Conservation (phyloP, 2,329 filamentous ascomycete species). For the Blastomyces gilchristii region DNA sequence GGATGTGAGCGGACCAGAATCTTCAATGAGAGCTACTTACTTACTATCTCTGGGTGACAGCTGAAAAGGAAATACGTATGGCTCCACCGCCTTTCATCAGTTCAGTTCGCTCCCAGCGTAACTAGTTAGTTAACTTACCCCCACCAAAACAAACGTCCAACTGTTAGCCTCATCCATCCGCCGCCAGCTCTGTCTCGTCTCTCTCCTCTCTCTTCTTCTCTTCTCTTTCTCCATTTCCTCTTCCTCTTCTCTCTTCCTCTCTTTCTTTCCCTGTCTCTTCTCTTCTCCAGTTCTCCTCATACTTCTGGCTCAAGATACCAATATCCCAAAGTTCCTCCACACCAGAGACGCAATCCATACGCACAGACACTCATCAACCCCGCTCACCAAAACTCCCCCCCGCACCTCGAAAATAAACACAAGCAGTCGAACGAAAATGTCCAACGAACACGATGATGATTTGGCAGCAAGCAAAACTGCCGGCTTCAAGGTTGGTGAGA, state of each 20-base stretch:
- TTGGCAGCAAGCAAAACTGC: slow-evolving; percentile 77
- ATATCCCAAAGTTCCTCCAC: too few species aligned
- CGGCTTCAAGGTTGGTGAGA: slow-evolving; percentile 97
- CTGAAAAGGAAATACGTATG: too few species aligned
- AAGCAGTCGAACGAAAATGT: slow-evolving; percentile 42
- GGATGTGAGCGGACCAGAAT: too few species aligned
- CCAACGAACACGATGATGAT: slow-evolving; percentile 65
- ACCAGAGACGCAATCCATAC: too few species aligned
- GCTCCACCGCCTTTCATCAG: too few species aligned
- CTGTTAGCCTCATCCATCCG: neutral
- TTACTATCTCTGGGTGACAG: too few species aligned
- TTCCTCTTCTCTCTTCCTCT: slow-evolving; percentile 9
- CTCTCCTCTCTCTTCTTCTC: neutral
- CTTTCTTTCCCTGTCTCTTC: too few species aligned
- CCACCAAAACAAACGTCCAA: neutral
- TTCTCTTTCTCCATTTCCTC: neutral
- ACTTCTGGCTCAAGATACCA: too few species aligned
- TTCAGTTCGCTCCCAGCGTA: too few species aligned
- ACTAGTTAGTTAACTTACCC: too few species aligned
- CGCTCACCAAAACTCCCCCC: neutral
- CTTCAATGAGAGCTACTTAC: too few species aligned
- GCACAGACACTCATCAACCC: neutral
- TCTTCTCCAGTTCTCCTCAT: neutral
- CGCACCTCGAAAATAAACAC: neutral
- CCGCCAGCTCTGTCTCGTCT: neutral